These are phyloP conservation scores for Torulaspora indica DNA, from an alignment of 805 yeast species.

Conservation along the genomic window DNA sequence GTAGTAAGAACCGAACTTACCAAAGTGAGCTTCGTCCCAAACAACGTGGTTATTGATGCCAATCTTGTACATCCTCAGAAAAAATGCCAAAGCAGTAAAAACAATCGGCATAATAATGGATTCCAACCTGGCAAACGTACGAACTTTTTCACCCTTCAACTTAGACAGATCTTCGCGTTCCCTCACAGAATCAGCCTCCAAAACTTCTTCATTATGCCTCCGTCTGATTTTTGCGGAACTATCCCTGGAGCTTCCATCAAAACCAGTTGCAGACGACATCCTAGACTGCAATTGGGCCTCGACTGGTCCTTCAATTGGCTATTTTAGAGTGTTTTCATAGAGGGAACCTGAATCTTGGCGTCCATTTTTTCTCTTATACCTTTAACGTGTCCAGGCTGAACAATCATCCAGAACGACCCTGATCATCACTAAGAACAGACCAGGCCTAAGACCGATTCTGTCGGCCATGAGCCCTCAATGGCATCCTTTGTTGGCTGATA, in stretches of 20 bases:
- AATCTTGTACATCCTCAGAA: constrained; percentile 56
- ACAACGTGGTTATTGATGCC: constrained; percentile 56
- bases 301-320: neutral
- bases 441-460: neutral
- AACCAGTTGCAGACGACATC: constrained; percentile 26
- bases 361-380: constrained; percentile 1
- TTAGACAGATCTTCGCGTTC: constrained; percentile 25
- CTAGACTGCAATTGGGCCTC: constrained; percentile 12
- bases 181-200: neutral
- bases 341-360: neutral
- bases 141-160: constrained; percentile 5
- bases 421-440: neutral
- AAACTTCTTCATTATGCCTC: constrained; percentile 9
- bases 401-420: constrained; percentile 3
- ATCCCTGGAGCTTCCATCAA: constrained; percentile 16
- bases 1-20: constrained; percentile 79
- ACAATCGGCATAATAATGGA: constrained; percentile 41
- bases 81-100: constrained; percentile 45
- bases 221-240: constrained; percentile 11
- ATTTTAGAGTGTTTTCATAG: neutral
- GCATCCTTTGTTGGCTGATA: neutral
- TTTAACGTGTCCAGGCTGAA: constrained; percentile 14
- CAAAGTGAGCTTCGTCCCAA: constrained; percentile 92
- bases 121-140: constrained; percentile 27
- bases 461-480: neutral